These are phyloP conservation scores for Ascochyta viciae-villosae DNA, from an alignment of 2,329 filamentous ascomycete species.

Conservation along the genomic window DNA sequence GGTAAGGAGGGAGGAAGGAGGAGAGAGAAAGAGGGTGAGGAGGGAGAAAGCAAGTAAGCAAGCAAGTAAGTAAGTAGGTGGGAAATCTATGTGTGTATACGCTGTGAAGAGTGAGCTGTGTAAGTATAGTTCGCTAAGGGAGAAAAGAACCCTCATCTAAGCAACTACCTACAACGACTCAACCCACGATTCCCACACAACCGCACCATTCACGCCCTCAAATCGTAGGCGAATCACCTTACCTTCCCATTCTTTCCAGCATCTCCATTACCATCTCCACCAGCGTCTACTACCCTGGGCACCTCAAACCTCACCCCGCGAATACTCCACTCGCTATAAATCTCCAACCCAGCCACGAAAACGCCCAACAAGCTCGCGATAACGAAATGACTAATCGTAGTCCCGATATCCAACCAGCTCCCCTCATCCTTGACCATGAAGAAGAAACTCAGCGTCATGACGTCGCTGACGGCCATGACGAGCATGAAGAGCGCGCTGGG, in stretches of 20 bases:
- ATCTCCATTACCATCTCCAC: conserved; percentile 10
- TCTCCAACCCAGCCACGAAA: conserved; percentile 88
- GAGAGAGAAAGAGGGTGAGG: too few species aligned
- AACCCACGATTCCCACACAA: too few species aligned
- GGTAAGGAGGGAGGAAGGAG: too few species aligned
- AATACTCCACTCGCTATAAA: conserved; percentile 83
- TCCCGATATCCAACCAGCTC: conserved; percentile 96
- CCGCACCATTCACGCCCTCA: too few species aligned
- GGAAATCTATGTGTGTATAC: too few species aligned
- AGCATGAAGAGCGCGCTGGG: conserved; percentile 89
- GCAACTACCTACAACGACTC: too few species aligned
- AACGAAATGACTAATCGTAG: conserved; percentile 92
- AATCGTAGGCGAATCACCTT: neutral
- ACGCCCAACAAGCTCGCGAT: conserved; percentile 90
- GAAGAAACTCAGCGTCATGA: conserved; percentile 95
- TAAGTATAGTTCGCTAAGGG: too few species aligned
- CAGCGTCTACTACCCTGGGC: conserved; percentile 19
- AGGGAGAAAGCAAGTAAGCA: too few species aligned
- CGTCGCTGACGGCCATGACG: conserved; percentile 86
- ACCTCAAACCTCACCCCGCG: conserved; percentile 74
- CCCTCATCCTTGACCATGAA: conserved; percentile 97
- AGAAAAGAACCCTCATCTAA: too few species aligned
- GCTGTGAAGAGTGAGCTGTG: too few species aligned
- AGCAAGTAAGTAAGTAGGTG: too few species aligned
- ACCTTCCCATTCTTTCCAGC: conserved; percentile 13